phyloP scores from a whole-genome alignment of 345 rosid genomes.

The Linum lewisii region DNA sequence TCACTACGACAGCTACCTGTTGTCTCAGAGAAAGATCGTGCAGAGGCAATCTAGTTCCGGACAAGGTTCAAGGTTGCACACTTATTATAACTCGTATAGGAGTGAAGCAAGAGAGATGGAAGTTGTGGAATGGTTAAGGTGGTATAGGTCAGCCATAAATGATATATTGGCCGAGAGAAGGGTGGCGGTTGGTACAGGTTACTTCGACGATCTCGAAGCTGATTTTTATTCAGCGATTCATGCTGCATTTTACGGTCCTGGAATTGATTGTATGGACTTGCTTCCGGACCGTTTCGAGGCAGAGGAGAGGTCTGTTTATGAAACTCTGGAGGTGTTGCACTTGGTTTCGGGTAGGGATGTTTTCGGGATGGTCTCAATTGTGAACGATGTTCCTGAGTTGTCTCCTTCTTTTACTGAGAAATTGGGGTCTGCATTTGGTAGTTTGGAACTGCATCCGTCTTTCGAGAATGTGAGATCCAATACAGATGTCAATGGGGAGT shows the following conservation, averaged over 20 bases:
- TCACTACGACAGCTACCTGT: slow-evolving; percentile 55
- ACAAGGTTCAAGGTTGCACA: slow-evolving; percentile 28
- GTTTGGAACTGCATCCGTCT: slow-evolving; percentile 17
- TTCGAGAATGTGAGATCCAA: slow-evolving; percentile 22
- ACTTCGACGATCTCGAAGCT: slow-evolving; percentile 67
- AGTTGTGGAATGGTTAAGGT: slow-evolving; percentile 86
- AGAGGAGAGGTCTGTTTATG: slow-evolving; percentile 81
- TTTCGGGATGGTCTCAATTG: slow-evolving; percentile 82
- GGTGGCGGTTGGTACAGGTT: slow-evolving; percentile 54
- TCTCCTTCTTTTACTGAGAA: slow-evolving; percentile 32
- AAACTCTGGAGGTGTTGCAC: slow-evolving; percentile 69
- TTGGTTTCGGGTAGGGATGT: slow-evolving; percentile 88
- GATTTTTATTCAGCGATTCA: slow-evolving; percentile 79
- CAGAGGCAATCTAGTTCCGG: slow-evolving; percentile 26
- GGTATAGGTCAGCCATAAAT: slow-evolving; percentile 74
- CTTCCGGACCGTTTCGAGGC: slow-evolving; percentile 94
- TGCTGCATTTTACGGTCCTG: slow-evolving; percentile 77
- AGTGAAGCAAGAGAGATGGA: slow-evolving; percentile 45
- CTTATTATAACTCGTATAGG: slow-evolving; percentile 33
- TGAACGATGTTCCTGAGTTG: slow-evolving; percentile 36
- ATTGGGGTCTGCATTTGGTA: slow-evolving; percentile 31
- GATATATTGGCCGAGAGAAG: slow-evolving; percentile 63
- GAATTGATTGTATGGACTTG: slow-evolving; percentile 61
- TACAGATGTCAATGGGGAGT: slow-evolving; percentile 22
- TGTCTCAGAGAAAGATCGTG: slow-evolving; percentile 46